Conservation (phyloP, 352 stramenopile species). For the Pythium aristosporum region DNA sequence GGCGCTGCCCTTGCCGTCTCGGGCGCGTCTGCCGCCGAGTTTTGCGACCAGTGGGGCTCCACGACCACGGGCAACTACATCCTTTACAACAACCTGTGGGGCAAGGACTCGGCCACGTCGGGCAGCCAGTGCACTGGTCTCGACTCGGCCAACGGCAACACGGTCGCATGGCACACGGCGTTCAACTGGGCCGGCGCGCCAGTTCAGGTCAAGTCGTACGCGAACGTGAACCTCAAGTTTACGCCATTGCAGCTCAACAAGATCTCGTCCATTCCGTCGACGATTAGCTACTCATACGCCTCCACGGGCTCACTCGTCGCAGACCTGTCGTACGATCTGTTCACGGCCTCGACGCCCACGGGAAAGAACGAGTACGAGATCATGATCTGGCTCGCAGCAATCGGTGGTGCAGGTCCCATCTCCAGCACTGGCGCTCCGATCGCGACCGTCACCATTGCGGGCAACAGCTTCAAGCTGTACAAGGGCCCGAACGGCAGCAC, state of each 20-base stretch:
- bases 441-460: slow-evolving; percentile 25
- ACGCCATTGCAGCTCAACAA: slow-evolving; percentile 29
- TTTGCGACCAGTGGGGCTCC: slow-evolving; percentile 40
- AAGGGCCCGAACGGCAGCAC: slow-evolving; percentile 38
- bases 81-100: slow-evolving; percentile 53
- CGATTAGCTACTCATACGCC: slow-evolving; percentile 39
- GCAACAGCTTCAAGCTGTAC: slow-evolving; percentile 30
- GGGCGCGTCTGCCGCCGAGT: slow-evolving; percentile 17
- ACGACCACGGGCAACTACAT: slow-evolving; percentile 37
- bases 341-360: slow-evolving; percentile 31
- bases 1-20: slow-evolving; percentile 4
- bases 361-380: slow-evolving; percentile 36
- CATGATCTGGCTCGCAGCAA: slow-evolving; percentile 39
- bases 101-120: slow-evolving; percentile 26
- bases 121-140: slow-evolving; percentile 43
- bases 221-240: slow-evolving; percentile 42
- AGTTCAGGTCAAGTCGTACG: slow-evolving; percentile 46
- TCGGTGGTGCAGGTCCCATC: slow-evolving; percentile 35
- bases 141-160: slow-evolving; percentile 27
- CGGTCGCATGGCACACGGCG: slow-evolving; percentile 38
- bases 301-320: slow-evolving; percentile 38
- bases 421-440: slow-evolving; percentile 32
- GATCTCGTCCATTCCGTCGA: slow-evolving; percentile 37
- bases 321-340: slow-evolving; percentile 41
- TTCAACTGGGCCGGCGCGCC: slow-evolving; percentile 36